A percentile compares a stretch with the other conserved stretches of the same genome.
These are phyloP conservation scores for Neocucurbitaria cava DNA, from an alignment of 2,329 filamentous ascomycete genomes.

Conservation along the genomic window DNA sequence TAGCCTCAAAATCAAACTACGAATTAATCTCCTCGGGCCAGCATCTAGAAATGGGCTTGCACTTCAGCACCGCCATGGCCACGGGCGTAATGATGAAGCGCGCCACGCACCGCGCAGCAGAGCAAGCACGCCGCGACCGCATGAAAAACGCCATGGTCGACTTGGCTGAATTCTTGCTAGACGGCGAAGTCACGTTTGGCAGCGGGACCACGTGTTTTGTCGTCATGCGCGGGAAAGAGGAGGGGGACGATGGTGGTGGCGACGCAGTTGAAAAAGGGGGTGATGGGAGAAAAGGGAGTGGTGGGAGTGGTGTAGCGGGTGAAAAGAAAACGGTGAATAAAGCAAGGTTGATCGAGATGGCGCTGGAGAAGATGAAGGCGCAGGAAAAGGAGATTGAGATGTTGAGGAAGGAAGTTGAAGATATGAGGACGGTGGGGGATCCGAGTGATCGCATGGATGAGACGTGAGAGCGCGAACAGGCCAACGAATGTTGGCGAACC, in stretches of 20 bases:
- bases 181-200: conserved; percentile 41
- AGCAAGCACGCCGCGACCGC: conserved; percentile 41
- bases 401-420: conserved; percentile 33
- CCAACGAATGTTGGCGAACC: too few relatives aligned
- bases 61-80: conserved; percentile 43
- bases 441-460: conserved; percentile 32
- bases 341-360: conserved; percentile 39
- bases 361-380: conserved; percentile 39
- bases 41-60: conserved; percentile 40
- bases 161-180: conserved; percentile 36
- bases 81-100: conserved; percentile 44
- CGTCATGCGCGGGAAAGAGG: conserved; percentile 31
- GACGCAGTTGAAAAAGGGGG: conserved; percentile 4
- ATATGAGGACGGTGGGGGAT: conserved; percentile 23
- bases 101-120: conserved; percentile 38
- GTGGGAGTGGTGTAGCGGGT: conserved; percentile 18
- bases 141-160: conserved; percentile 44
- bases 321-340: conserved; percentile 42
- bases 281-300: conserved; percentile 13
- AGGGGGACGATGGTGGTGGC: too few relatives aligned
- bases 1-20: conserved; percentile 40
- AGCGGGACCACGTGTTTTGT: conserved; percentile 41
- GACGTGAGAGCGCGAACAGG: too few relatives aligned
- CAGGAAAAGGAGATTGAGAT: conserved; percentile 38
- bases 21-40: conserved; percentile 39